Conservation (phyloP, 805 yeast genomes). For the Candida alai region DNA sequence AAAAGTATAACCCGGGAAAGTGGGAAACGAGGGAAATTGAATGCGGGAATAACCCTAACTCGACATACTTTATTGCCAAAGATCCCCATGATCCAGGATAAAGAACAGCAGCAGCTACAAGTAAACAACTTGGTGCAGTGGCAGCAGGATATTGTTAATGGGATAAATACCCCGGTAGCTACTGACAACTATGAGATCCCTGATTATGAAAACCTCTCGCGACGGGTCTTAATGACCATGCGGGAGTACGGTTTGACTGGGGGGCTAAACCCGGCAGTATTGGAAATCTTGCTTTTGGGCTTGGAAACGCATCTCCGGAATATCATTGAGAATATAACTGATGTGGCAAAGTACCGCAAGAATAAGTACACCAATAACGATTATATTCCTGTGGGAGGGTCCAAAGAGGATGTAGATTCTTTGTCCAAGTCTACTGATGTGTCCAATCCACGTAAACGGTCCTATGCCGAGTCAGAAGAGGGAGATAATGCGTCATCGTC, state of each 20-base stretch:
- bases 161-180: slow-evolving; percentile 76
- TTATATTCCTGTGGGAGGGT: slow-evolving; percentile 20
- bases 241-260: slow-evolving; percentile 90
- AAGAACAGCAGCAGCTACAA: slow-evolving; percentile 40
- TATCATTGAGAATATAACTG: slow-evolving; percentile 70
- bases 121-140: slow-evolving; percentile 64
- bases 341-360: slow-evolving; percentile 61
- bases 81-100: slow-evolving; percentile 68
- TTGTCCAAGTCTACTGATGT: not conserved
- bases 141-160: slow-evolving; percentile 90
- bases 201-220: slow-evolving; percentile 63
- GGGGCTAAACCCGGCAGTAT: slow-evolving; percentile 66
- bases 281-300: slow-evolving; percentile 77
- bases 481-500: no score
- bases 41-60: slow-evolving; percentile 63
- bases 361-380: slow-evolving; percentile 40
- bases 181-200: slow-evolving; percentile 80
- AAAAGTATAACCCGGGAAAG: slow-evolving; percentile 80
- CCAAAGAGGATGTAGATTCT: not conserved
- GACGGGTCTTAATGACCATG: slow-evolving; percentile 74
- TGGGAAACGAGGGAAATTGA: slow-evolving; percentile 73
- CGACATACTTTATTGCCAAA: slow-evolving; percentile 76
- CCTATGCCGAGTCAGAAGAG: slow-evolving; percentile 14
- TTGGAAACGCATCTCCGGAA: slow-evolving; percentile 76
- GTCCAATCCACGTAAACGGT: slow-evolving; percentile 16